A percentile compares a stretch with the other conserved stretches of the same genome.
Conservation (phyloP, 306 rosid genomes). For the Lathyrus sativus region DNA sequence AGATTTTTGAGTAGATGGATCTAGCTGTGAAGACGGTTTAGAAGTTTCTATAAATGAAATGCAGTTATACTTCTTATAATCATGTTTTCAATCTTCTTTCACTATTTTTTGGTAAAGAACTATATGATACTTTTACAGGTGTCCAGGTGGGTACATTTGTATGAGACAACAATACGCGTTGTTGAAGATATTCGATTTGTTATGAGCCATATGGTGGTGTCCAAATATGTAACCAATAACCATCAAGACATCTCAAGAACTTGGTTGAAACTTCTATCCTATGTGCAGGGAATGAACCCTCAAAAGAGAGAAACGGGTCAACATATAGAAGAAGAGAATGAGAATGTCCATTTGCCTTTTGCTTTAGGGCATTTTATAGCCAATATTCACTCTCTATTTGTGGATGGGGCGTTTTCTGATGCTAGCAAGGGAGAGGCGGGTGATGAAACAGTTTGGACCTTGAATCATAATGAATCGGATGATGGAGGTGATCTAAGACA, state of each 20-base stretch:
- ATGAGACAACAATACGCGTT: constrained; percentile 75
- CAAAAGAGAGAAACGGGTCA: constrained; percentile 87
- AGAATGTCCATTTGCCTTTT: constrained; percentile 65
- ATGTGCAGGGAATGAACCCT: constrained; percentile 93
- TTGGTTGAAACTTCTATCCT: constrained; percentile 82
- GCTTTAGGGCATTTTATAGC: constrained; percentile 72
- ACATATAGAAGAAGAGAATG: constrained; percentile 90
- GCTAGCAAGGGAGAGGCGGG: constrained; percentile 56
- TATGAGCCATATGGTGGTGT: constrained; percentile 80
- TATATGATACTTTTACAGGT: constrained; percentile 52
- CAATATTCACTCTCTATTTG: constrained; percentile 77
- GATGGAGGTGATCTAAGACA: constrained; percentile 65
- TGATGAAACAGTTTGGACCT: constrained; percentile 44
- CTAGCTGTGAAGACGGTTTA: constrained; percentile 8
- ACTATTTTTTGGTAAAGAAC: constrained; percentile 24
- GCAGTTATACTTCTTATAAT: constrained; percentile 6
- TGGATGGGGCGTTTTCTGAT: constrained; percentile 83
- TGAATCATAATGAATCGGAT: constrained; percentile 48
- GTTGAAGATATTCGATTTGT: constrained; percentile 95
- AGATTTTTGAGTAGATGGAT: constrained; percentile 26
- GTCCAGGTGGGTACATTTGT: constrained; percentile 62
- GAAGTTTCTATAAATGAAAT: constrained; percentile 19
- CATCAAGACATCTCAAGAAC: constrained; percentile 78
- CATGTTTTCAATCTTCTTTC: constrained; percentile 33
- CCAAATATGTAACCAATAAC: constrained; percentile 70